Evolutionary conservation across 148 eudicot species (phyloP).

Genomic region (Nepenthes mirabilis): DNA sequence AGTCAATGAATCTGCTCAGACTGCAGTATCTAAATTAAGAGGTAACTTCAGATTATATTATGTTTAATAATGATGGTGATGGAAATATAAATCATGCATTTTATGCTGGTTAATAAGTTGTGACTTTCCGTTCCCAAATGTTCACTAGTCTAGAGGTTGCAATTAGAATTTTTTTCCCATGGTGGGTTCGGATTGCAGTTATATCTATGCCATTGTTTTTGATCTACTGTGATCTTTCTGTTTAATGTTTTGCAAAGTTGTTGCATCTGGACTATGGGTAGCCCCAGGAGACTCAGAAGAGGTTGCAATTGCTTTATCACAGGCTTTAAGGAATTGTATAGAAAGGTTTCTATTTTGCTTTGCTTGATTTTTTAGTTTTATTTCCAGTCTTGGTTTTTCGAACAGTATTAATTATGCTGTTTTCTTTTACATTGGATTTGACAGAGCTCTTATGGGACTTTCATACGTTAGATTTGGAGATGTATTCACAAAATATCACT

Average conservation of each 20-base stretch:
- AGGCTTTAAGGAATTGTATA: conserved; percentile 71
- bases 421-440: conserved; percentile 7
- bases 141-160: background rate
- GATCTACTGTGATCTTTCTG: background rate
- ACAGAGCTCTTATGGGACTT: conserved; percentile 65
- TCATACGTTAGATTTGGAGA: conserved; percentile 88
- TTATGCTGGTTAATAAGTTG: background rate
- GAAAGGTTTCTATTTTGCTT: conserved; percentile 46
- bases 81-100: background rate
- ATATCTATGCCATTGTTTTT: background rate
- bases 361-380: conserved; percentile 1
- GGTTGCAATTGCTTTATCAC: conserved; percentile 77
- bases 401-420: background rate
- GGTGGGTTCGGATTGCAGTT: too few relatives aligned
- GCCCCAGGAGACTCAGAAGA: conserved; percentile 98
- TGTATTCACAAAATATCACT: conserved; percentile 59
- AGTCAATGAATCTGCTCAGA: conserved; percentile 54
- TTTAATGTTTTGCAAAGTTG: conserved; percentile 24
- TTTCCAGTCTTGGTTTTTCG: background rate
- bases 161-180: background rate
- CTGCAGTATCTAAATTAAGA: conserved; percentile 63
- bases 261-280: conserved; percentile 86
- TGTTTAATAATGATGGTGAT: background rate
- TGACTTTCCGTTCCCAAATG: background rate
- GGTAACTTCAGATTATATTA: conserved; percentile 22